A percentile compares a stretch with the other conserved stretches of the same genome.
Conservation (phyloP, 2,329 filamentous ascomycete species). For the Colletotrichum higginsianum region DNA sequence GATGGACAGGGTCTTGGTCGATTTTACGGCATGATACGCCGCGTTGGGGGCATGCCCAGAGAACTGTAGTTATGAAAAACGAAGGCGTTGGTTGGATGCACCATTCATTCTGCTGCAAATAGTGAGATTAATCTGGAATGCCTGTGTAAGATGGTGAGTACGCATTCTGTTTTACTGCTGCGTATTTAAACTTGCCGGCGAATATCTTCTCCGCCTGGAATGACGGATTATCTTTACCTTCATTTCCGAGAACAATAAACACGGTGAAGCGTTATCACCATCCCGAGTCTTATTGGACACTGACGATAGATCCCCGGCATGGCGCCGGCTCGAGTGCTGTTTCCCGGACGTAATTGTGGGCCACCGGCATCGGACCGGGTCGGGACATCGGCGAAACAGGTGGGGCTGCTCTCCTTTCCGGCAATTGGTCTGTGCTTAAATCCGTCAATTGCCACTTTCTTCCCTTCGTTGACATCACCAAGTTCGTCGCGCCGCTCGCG, state of each 20-base stretch:
- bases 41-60: not conserved
- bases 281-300: not conserved
- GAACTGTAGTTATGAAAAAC: too few relatives aligned
- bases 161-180: too few relatives aligned
- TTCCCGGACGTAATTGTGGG: not conserved
- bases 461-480: constrained; percentile 40
- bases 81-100: too few relatives aligned
- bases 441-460: constrained; percentile 38
- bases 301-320: not conserved
- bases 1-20: constrained; percentile 15
- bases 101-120: too few relatives aligned
- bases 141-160: too few relatives aligned
- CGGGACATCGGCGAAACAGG: not conserved
- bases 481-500: not conserved
- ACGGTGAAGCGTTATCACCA: too few relatives aligned
- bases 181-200: too few relatives aligned
- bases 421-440: constrained; percentile 36
- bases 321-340: not conserved
- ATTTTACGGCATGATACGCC: constrained; percentile 47
- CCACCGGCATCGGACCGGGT: not conserved
- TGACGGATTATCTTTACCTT: too few relatives aligned
- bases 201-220: too few relatives aligned
- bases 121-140: too few relatives aligned
- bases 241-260: too few relatives aligned
- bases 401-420: not conserved